Conservation (phyloP, 306 rosid species). For the Mimosa pudica region DNA sequence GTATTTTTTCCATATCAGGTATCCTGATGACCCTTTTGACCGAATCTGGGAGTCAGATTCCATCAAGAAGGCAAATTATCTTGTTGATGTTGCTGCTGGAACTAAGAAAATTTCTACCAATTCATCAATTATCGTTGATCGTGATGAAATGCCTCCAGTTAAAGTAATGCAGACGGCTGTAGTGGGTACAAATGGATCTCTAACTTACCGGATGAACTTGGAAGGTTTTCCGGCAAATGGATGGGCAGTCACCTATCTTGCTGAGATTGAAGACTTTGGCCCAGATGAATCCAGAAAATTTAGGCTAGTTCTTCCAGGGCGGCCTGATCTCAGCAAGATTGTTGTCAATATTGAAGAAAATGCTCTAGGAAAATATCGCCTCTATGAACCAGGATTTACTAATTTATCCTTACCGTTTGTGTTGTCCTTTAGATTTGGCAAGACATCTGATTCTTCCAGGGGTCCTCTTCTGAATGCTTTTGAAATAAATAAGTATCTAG, state of each 20-base stretch:
- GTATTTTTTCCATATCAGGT: slow-evolving; percentile 59
- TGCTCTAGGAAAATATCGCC: slow-evolving; percentile 83
- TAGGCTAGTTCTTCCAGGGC: slow-evolving; percentile 80
- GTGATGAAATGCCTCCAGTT: slow-evolving; percentile 74
- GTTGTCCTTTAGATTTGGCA: slow-evolving; percentile 72
- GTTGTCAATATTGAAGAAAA: slow-evolving; percentile 92
- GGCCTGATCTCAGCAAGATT: slow-evolving; percentile 69
- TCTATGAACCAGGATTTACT: slow-evolving; percentile 84
- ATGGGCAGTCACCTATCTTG: slow-evolving; percentile 86
- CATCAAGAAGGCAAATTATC: slow-evolving; percentile 87
- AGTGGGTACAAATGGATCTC: slow-evolving; percentile 82
- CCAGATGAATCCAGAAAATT: slow-evolving; percentile 77
- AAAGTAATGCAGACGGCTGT: slow-evolving; percentile 99
- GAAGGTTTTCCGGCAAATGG: slow-evolving; percentile 88
- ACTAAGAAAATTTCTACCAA: slow-evolving; percentile 77
- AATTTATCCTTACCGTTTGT: slow-evolving; percentile 87
- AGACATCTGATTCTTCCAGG: slow-evolving; percentile 76
- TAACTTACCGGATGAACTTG: slow-evolving; percentile 87
- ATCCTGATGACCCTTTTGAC: slow-evolving; percentile 95
- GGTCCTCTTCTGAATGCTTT: slow-evolving; percentile 95
- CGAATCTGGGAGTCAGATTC: slow-evolving; percentile 96
- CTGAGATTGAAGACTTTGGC: slow-evolving; percentile 89
- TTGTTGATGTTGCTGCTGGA: slow-evolving; percentile 90
- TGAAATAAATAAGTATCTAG: slow-evolving; percentile 83
- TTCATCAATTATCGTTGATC: slow-evolving; percentile 59